These are phyloP conservation scores for Grigorovia yakushimaensis DNA, from an alignment of 805 yeast species.

Conservation along the genomic window DNA sequence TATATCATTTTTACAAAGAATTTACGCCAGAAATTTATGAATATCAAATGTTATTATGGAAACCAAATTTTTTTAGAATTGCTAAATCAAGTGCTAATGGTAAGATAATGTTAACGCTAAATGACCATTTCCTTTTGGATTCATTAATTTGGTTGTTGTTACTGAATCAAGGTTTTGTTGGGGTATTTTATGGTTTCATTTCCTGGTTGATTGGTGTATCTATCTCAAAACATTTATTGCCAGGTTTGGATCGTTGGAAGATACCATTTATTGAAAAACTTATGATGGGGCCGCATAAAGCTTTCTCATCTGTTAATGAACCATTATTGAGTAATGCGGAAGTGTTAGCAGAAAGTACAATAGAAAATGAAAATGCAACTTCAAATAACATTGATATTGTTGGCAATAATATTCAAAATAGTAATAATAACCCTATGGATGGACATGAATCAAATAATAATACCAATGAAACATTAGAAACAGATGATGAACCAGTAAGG, in stretches of 20 bases:
- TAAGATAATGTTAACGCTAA: constrained; percentile 12
- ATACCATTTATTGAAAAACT: constrained; percentile 23
- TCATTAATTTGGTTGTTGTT: constrained; percentile 29
- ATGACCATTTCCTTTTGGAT: constrained; percentile 28
- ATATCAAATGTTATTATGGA: constrained; percentile 30
- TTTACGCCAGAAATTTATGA: constrained; percentile 34
- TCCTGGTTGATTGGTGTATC: constrained; percentile 39
- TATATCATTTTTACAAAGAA: constrained; percentile 33
- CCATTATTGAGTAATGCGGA: background rate
- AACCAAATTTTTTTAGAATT: constrained; percentile 3
- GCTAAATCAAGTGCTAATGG: background rate
- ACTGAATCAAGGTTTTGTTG: constrained; percentile 36
- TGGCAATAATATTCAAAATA: constrained; percentile 5
- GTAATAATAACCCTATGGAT: background rate
- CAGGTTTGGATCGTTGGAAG: constrained; percentile 31
- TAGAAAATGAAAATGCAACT: background rate
- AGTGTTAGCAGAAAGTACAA: background rate
- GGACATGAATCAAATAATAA: constrained; percentile 5
- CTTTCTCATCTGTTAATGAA: background rate
- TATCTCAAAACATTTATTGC: constrained; percentile 34
- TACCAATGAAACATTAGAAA: background rate
- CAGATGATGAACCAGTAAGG: constrained; percentile 47
- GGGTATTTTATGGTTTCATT: constrained; percentile 31
- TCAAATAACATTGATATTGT: too few relatives aligned
- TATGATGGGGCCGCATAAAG: background rate